Evolutionary conservation across 2,329 filamentous ascomycete genomes (phyloP).

Genomic region (Colletotrichum truncatum): DNA sequence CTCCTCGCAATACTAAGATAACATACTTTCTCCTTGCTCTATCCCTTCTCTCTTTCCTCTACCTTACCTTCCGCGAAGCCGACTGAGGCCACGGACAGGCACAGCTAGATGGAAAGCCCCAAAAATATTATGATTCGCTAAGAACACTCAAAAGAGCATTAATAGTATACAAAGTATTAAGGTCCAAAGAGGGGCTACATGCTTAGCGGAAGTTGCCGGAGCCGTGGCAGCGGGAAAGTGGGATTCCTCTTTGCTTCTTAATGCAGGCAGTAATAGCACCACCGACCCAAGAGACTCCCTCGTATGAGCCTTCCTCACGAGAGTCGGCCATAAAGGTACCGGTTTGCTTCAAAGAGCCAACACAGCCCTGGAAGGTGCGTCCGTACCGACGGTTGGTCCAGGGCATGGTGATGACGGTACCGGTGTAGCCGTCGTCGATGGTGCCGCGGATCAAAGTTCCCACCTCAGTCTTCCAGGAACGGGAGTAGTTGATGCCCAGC

Average conservation of each 20-base stretch:
- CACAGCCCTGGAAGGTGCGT: slow-evolving; percentile 24
- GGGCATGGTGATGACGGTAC: slow-evolving; percentile 20
- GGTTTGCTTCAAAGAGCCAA: slow-evolving; percentile 13
- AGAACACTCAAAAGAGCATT: too few species aligned
- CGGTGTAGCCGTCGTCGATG: slow-evolving; percentile 17
- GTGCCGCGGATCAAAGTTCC: slow-evolving; percentile 20
- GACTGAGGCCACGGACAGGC: too few species aligned
- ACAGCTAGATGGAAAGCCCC: too few species aligned
- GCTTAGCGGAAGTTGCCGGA: background rate
- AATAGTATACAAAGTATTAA: too few species aligned
- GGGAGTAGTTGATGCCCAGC: slow-evolving; percentile 4
- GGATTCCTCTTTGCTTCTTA: slow-evolving; percentile 13
- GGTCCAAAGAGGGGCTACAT: too few species aligned
- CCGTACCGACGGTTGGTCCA: slow-evolving; percentile 28
- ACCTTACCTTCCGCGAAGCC: too few species aligned
- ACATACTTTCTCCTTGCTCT: too few species aligned
- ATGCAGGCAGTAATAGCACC: slow-evolving; percentile 20
- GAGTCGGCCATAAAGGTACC: slow-evolving; percentile 25
- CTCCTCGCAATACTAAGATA: too few species aligned
- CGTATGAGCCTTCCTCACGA: slow-evolving; percentile 22
- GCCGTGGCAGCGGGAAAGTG: background rate
- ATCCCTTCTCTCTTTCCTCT: too few species aligned
- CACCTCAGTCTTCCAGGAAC: slow-evolving; percentile 18
- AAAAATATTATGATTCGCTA: too few species aligned
- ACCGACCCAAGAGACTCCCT: slow-evolving; percentile 14